These are phyloP conservation scores for Colletotrichum spaethianum DNA, from an alignment of 2,329 filamentous ascomycete species.

Conservation along the genomic window DNA sequence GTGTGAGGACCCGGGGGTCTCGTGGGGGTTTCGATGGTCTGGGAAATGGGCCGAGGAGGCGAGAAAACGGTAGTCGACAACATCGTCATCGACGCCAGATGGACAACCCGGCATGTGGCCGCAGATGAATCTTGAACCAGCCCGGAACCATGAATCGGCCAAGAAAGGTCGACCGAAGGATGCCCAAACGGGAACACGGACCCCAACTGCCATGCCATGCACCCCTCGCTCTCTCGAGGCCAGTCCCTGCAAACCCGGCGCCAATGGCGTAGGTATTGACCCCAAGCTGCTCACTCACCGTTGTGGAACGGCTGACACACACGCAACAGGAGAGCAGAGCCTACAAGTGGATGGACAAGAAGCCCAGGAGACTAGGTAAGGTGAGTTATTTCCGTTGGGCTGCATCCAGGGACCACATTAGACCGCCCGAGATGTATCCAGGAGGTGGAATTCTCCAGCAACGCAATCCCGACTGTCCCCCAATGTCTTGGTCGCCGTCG, in stretches of 20 bases:
- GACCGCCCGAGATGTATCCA: background rate
- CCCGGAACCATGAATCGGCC: conserved; percentile 27
- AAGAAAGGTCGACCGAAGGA: conserved; percentile 11
- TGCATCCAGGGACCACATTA: conserved; percentile 24
- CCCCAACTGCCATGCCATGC: too few relatives aligned
- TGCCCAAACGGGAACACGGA: conserved; percentile 18
- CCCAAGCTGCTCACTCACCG: background rate
- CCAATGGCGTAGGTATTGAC: background rate
- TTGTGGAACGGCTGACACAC: background rate
- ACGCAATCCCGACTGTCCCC: background rate
- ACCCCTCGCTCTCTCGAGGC: conserved; percentile 1
- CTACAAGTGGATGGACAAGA: background rate
- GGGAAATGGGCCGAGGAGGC: background rate
- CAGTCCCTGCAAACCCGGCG: background rate
- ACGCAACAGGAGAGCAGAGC: background rate
- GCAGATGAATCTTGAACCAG: background rate
- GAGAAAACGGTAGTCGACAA: conserved; percentile 13
- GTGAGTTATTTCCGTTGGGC: conserved; percentile 12
- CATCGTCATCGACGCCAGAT: conserved; percentile 27
- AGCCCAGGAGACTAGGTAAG: background rate
- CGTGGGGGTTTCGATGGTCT: too few relatives aligned
- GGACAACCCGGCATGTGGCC: conserved; percentile 12
- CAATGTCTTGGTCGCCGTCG: background rate
- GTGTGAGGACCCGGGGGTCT: background rate
- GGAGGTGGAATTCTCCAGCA: conserved; percentile 11